Base-by-base conservation (phyloP, 129 eudicot genomes). In the Escallonia herrerae region DNA sequence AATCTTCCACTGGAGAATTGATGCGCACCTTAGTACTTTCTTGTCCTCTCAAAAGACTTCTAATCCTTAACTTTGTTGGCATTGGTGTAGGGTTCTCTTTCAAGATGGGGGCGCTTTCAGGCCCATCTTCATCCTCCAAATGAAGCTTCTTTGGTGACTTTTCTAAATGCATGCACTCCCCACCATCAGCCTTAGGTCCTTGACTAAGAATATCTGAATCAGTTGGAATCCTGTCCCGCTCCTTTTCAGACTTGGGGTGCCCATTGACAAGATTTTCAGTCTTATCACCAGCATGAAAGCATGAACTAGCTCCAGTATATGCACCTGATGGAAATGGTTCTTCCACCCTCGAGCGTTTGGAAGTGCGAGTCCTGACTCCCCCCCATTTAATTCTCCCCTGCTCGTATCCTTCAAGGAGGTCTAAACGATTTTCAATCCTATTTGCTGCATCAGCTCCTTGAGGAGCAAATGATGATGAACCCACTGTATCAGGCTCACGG, bases 301-400 rank as follows among this genome's bases (percentile, higher is more conserved):
- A 65, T 64, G 80, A 72, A 57, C 66, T 58, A 15, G 75, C 33
- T 59, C 69, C 65, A 69, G 76, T 54, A 62, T 43, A 47, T 69
- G 79, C 67, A 60, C 51, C 72, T 9, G 80, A 70, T 7, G 75
- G 60, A 5, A 58, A 55, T 56, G 89, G 65, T 68, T 78, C 90
- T 8, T 79, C 80, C 53, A 63, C 61, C 57, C 78, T 86, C 44
- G 70, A 60, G 46, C 96, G 94, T 72, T 93, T 93, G 56, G 84
- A 63, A 41, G 96, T 78, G 45, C 98, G 98, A 61, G 91, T 61
- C 66, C 66, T 88, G 60, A 82, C 87, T 69, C 91, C 86, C 40
- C 96, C 98, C 98, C 98, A 93, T 74, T 60, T 77, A 73, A 88
- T 78, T 10, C 76, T 69, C 40, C 83, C 83, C 53, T 72, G 78